Evolutionary conservation across 805 yeast species (phyloP).

Genomic region (Blastobotrys terrestris): DNA sequence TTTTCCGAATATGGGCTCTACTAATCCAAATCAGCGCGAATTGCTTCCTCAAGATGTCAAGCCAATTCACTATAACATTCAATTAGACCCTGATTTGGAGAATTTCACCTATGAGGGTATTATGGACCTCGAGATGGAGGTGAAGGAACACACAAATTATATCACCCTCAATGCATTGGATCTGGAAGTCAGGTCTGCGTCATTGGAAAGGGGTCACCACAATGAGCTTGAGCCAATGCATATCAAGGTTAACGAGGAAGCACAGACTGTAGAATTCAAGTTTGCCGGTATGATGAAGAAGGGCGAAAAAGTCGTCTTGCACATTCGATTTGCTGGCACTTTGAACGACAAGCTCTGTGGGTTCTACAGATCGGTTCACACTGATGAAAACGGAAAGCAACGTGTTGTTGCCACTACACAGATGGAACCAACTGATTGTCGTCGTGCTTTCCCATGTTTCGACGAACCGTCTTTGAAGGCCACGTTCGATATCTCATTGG

Average conservation of each 20-base stretch:
- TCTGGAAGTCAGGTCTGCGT: slow-evolving; percentile 48
- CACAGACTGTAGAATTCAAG: slow-evolving; percentile 58
- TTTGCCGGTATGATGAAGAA: slow-evolving; percentile 38
- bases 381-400: slow-evolving; percentile 45
- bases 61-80: slow-evolving; percentile 69
- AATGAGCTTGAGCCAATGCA: slow-evolving; percentile 26
- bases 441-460: slow-evolving; percentile 71
- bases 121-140: slow-evolving; percentile 40
- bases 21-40: slow-evolving; percentile 25
- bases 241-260: slow-evolving; percentile 39
- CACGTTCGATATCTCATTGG: slow-evolving; percentile 50
- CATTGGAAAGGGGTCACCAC: slow-evolving; percentile 31
- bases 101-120: slow-evolving; percentile 32
- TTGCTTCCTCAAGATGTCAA: slow-evolving; percentile 58
- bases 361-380: slow-evolving; percentile 60
- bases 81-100: slow-evolving; percentile 53
- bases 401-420: slow-evolving; percentile 60
- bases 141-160: slow-evolving; percentile 37
- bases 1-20: slow-evolving; percentile 1
- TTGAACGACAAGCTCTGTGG: slow-evolving; percentile 70
- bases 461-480: slow-evolving; percentile 72
- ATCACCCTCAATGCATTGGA: slow-evolving; percentile 59
- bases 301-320: slow-evolving; percentile 49
- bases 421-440: slow-evolving; percentile 73
- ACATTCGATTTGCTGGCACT: slow-evolving; percentile 48